Evolutionary conservation across 176 grass and related monocot species (phyloP).

Genomic region (Rhynchospora tenuis): DNA sequence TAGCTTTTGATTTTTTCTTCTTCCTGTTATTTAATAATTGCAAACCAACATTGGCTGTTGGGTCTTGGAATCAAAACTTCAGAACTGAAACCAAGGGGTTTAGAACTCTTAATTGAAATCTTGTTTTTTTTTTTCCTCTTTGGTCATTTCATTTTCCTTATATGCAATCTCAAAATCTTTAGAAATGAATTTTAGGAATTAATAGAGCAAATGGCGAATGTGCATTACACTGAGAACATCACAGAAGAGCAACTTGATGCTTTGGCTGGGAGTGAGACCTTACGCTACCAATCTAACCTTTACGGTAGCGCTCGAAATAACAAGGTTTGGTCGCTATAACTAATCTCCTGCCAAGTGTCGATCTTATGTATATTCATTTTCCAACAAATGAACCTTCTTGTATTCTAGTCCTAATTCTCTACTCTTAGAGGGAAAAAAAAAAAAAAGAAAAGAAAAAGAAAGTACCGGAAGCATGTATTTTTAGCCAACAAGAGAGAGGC

Average conservation of each 20-base stretch:
- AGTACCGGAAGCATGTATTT: background rate
- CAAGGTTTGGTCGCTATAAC: constrained; percentile 47
- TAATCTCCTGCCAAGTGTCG: background rate
- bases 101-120: background rate
- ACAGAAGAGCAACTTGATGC: constrained; percentile 96
- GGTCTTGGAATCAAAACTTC: background rate
- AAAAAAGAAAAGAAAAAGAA: background rate
- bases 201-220: constrained; percentile 99
- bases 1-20: background rate
- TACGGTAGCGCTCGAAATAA: constrained; percentile 80
- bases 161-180: background rate
- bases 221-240: constrained; percentile 97
- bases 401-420: background rate
- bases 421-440: background rate
- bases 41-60: background rate
- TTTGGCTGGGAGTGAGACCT: constrained; percentile 93
- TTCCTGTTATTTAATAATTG: background rate
- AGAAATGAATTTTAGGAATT: constrained; percentile 57
- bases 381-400: background rate
- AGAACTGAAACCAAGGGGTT: background rate
- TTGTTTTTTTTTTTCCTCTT: constrained; percentile 2
- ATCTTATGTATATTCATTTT: background rate
- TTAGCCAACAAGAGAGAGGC: background rate
- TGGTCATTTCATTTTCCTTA: background rate
- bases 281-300: constrained; percentile 76